phyloP scores from a whole-genome alignment of 176 grass and related monocot species.

The Eremochloa ophiuroides region DNA sequence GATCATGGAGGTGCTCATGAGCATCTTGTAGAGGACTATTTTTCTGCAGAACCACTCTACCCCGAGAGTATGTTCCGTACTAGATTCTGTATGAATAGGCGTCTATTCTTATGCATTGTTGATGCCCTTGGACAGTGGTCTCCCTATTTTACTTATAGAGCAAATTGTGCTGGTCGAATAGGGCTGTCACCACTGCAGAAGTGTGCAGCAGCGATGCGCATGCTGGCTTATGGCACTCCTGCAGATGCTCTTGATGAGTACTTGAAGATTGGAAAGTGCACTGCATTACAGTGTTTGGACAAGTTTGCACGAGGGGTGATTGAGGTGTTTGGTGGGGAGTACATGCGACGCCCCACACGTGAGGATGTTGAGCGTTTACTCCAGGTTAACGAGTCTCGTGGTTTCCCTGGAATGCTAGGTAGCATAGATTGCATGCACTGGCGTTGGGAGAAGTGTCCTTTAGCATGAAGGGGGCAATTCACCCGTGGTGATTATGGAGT shows the following conservation, averaged over 20 bases:
- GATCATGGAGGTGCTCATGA: not conserved
- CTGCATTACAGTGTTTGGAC: not conserved
- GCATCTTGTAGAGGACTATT: not conserved
- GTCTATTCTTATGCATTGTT: not conserved
- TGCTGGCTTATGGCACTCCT: not conserved
- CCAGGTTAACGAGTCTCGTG: not conserved
- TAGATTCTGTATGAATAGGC: not conserved
- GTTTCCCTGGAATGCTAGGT: not conserved
- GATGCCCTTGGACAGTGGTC: not conserved
- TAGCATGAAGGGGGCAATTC: not conserved
- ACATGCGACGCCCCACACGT: not conserved
- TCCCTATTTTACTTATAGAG: not conserved
- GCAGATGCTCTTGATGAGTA: not conserved
- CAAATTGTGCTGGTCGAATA: not conserved
- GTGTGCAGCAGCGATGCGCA: not conserved
- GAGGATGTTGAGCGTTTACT: not conserved
- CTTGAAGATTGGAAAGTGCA: not conserved
- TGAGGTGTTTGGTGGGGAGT: not conserved
- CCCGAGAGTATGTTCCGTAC: not conserved
- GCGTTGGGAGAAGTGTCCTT: not conserved
- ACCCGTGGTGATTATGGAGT: not conserved
- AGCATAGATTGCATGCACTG: not conserved
- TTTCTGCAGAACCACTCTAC: not conserved
- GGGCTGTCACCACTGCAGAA: not conserved
- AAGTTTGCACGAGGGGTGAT: not conserved